A percentile compares a stretch with the other conserved stretches of the same genome.
phyloP scores from a whole-genome alignment of 2,329 filamentous ascomycete species.

The Colletotrichum trifolii region DNA sequence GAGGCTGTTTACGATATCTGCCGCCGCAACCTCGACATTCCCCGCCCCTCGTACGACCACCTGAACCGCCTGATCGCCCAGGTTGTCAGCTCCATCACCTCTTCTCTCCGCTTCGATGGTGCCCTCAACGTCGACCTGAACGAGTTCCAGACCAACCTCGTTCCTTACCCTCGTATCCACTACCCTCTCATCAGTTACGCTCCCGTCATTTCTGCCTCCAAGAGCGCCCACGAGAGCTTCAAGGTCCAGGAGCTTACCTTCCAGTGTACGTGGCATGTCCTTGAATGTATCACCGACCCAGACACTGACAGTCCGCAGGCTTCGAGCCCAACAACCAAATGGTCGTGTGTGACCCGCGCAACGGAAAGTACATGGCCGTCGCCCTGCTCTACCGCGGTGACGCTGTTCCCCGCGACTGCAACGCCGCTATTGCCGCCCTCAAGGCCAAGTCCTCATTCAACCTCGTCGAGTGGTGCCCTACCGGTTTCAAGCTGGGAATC shows the following conservation, averaged over 20 bases:
- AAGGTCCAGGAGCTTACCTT: constrained; percentile 82
- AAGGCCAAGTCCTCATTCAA: constrained; percentile 80
- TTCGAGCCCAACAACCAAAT: constrained; percentile 85
- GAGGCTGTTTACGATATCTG: constrained; percentile 82
- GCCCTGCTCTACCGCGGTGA: constrained; percentile 79
- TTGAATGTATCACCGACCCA: constrained; percentile 29
- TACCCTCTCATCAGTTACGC: constrained; percentile 80
- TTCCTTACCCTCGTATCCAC: constrained; percentile 79
- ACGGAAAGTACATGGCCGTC: constrained; percentile 82
- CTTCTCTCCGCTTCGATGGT: constrained; percentile 77
- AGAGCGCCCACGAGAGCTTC: constrained; percentile 89
- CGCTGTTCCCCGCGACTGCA: constrained; percentile 77
- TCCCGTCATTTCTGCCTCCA: constrained; percentile 76
- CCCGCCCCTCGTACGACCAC: constrained; percentile 76
- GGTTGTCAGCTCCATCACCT: constrained; percentile 80
- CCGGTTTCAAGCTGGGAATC: constrained; percentile 81
- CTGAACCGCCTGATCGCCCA: constrained; percentile 79
- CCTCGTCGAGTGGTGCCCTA: constrained; percentile 80
- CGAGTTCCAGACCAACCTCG: constrained; percentile 83
- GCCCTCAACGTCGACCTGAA: constrained; percentile 80
- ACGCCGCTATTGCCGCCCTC: constrained; percentile 72
- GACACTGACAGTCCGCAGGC: constrained; percentile 57
- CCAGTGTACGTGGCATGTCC: constrained; percentile 68
- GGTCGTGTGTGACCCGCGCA: constrained; percentile 79
- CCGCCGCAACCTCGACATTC: constrained; percentile 76